Evolutionary conservation across 192 early-diverging fungal species (phyloP).

Genomic region (Anaeromyces robustus): DNA sequence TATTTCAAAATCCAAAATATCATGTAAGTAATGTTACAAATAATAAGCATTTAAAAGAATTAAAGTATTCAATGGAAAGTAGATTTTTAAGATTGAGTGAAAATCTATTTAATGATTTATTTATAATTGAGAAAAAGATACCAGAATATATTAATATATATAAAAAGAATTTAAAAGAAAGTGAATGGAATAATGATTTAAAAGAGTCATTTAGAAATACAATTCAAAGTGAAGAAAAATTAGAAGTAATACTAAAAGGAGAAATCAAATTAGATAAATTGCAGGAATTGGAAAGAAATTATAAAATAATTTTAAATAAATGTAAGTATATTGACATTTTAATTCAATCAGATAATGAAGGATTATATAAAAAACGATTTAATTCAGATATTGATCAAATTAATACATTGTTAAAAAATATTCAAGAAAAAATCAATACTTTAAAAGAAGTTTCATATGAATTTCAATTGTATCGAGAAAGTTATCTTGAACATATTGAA

Average conservation of each 20-base stretch:
- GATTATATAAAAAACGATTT: not conserved
- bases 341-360: not conserved
- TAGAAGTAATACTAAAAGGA: not conserved
- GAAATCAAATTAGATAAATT: not conserved
- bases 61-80: not conserved
- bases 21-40: not conserved
- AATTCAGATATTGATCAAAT: not conserved
- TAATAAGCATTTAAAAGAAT: not conserved
- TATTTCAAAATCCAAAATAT: not conserved
- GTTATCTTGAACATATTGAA: not conserved
- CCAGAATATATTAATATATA: not conserved
- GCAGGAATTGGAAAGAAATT: not conserved
- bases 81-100: not conserved
- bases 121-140: not conserved
- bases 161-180: not conserved
- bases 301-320: not conserved
- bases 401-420: not conserved
- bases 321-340: not conserved
- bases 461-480: not conserved
- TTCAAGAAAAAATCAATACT: not conserved
- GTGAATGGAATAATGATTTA: not conserved
- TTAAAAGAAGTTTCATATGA: not conserved
- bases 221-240: not conserved
- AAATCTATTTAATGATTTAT: not conserved
- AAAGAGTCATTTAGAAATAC: not conserved